Percentiles rank a stretch among this genome's conserved stretches.
These are phyloP conservation scores for Aspergillus pseudoglaucus DNA, from an alignment of 2,329 filamentous ascomycete genomes.

Conservation along the genomic window DNA sequence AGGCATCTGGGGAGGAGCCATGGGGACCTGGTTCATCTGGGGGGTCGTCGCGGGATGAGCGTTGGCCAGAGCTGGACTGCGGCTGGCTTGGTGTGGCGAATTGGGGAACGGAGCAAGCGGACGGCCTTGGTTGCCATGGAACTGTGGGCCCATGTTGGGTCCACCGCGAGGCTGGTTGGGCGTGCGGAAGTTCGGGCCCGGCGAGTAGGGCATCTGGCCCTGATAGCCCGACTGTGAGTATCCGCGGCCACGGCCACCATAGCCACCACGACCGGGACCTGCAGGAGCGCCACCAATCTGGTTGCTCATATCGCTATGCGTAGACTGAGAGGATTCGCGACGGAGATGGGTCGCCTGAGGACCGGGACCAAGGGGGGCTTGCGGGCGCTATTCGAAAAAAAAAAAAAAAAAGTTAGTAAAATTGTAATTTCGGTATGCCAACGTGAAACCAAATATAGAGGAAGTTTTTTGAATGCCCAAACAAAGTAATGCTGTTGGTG, in stretches of 20 bases:
- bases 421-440: too few relatives aligned
- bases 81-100: slow-evolving; percentile 59
- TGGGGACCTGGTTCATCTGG: slow-evolving; percentile 65
- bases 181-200: slow-evolving; percentile 47
- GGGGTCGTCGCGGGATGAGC: slow-evolving; percentile 60
- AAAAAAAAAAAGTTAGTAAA: slow-evolving; percentile 42
- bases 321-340: slow-evolving; percentile 78
- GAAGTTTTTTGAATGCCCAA: too few relatives aligned
- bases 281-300: slow-evolving; percentile 45
- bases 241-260: slow-evolving; percentile 52
- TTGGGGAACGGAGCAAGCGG: slow-evolving; percentile 48
- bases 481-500: too few relatives aligned
- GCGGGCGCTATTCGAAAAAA: slow-evolving; percentile 38
- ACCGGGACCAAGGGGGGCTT: slow-evolving; percentile 55
- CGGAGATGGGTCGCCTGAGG: slow-evolving; percentile 71
- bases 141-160: slow-evolving; percentile 48
- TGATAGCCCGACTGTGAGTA: slow-evolving; percentile 49
- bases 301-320: slow-evolving; percentile 65
- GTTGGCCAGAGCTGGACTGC: slow-evolving; percentile 60
- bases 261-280: slow-evolving; percentile 50
- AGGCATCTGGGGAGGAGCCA: slow-evolving; percentile 58
- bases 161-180: slow-evolving; percentile 47
- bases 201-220: slow-evolving; percentile 49
- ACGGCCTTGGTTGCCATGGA: slow-evolving; percentile 41
- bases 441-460: too few relatives aligned